Percentiles rank a stretch among this genome's conserved stretches.
Evolutionary conservation across 176 grass and related monocot species (phyloP).

Genomic region (Avena eriantha): DNA sequence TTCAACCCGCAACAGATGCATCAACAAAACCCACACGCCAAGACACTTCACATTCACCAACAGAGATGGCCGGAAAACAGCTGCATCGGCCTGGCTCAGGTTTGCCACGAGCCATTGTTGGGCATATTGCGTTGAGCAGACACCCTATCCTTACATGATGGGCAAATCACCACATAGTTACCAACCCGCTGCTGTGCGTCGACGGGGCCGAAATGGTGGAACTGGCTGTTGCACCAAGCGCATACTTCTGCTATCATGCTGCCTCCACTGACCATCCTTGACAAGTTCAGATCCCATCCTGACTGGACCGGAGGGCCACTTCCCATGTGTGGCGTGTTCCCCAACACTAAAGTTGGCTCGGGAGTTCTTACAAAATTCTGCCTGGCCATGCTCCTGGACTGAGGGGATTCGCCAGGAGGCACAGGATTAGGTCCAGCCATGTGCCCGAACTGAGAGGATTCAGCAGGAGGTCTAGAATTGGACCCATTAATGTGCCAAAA

Average conservation of each 20-base stretch:
- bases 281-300: slow-evolving; percentile 71
- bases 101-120: slow-evolving; percentile 50
- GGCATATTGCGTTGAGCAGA: slow-evolving; percentile 53
- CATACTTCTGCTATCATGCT: slow-evolving; percentile 56
- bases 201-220: slow-evolving; percentile 60
- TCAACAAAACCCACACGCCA: not conserved
- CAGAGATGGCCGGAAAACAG: slow-evolving; percentile 2
- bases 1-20: not conserved
- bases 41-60: slow-evolving; percentile 3
- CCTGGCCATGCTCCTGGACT: slow-evolving; percentile 44
- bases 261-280: slow-evolving; percentile 49
- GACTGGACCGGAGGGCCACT: slow-evolving; percentile 52
- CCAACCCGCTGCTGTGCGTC: slow-evolving; percentile 52
- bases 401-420: slow-evolving; percentile 47
- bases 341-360: slow-evolving; percentile 63
- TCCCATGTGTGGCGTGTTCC: slow-evolving; percentile 60
- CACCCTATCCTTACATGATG: slow-evolving; percentile 75
- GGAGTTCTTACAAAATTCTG: slow-evolving; percentile 45
- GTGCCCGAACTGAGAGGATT: slow-evolving; percentile 54
- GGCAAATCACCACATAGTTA: slow-evolving; percentile 76
- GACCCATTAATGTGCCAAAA: slow-evolving; percentile 42
- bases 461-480: slow-evolving; percentile 45
- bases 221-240: slow-evolving; percentile 78
- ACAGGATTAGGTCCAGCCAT: slow-evolving; percentile 48
- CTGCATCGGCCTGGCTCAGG: slow-evolving; percentile 18